Conservation (phyloP, 495 filamentous ascomycete genomes). For the Tetracladium setigerum region DNA sequence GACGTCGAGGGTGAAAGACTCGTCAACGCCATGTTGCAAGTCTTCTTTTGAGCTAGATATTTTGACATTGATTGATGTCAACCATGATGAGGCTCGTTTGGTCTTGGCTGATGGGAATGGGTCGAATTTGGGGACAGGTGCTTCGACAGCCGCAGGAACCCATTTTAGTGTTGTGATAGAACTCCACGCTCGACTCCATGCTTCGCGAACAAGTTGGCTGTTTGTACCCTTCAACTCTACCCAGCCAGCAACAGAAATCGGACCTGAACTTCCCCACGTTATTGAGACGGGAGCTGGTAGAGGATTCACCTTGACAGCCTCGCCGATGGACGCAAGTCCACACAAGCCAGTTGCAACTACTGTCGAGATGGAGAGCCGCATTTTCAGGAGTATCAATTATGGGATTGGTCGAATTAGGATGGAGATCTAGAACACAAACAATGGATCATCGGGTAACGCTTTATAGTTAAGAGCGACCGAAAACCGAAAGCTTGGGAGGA, state of each 20-base stretch:
- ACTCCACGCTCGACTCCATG: conserved; percentile 41
- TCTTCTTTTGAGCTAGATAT: conserved; percentile 33
- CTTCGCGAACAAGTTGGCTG: conserved; percentile 27
- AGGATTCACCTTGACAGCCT: conserved; percentile 43
- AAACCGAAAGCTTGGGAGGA: too few species aligned
- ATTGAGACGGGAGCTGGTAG: conserved; percentile 47
- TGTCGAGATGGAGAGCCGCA: too few species aligned
- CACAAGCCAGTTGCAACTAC: not conserved
- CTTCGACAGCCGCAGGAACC: conserved; percentile 43
- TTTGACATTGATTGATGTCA: conserved; percentile 30
- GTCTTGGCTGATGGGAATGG: conserved; percentile 35
- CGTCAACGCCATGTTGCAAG: conserved; percentile 47
- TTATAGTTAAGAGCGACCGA: too few species aligned
- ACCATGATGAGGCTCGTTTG: conserved; percentile 22
- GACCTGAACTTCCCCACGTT: conserved; percentile 44
- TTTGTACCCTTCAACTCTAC: conserved; percentile 23
- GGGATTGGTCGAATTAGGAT: too few species aligned
- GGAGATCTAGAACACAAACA: too few species aligned
- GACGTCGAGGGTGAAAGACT: conserved; percentile 49
- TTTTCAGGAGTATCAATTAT: too few species aligned
- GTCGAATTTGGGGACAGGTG: conserved; percentile 36
- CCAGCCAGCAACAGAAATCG: conserved; percentile 26
- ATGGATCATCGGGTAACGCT: too few species aligned
- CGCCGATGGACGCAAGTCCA: not conserved
- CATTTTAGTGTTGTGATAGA: conserved; percentile 40